A percentile compares a stretch with the other conserved stretches of the same genome.
Conservation (phyloP, 1,139 yeast species). For the Yamadazyma jaroonii region DNA sequence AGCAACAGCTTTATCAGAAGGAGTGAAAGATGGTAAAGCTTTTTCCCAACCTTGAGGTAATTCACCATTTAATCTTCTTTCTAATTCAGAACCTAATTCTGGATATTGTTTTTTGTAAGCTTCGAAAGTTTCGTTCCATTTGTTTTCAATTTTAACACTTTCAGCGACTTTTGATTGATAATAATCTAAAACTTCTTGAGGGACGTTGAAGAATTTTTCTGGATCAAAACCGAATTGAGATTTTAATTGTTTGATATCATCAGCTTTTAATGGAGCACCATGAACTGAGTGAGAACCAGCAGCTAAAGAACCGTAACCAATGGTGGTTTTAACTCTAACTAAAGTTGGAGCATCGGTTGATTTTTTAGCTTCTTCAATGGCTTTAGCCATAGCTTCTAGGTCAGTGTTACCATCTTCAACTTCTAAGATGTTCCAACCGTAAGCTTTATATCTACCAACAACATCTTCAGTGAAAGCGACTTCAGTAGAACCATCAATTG, state of each 20-base stretch:
- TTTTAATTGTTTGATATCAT: conserved; percentile 89
- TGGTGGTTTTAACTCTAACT: conserved; percentile 85
- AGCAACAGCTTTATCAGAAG: conserved; percentile 81
- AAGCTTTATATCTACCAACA: conserved; percentile 76
- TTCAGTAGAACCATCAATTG: conserved; percentile 92
- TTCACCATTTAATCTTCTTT: conserved; percentile 77
- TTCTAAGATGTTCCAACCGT: conserved; percentile 89
- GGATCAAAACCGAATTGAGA: conserved; percentile 87
- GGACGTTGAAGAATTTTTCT: conserved; percentile 72
- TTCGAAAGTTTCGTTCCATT: conserved; percentile 69
- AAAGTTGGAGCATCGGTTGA: conserved; percentile 86
- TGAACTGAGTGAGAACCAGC: conserved; percentile 93
- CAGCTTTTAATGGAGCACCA: conserved; percentile 95
- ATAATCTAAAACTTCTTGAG: conserved; percentile 77
- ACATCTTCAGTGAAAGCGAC: conserved; percentile 97
- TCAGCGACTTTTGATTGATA: conserved; percentile 57
- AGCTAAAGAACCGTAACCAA: conserved; percentile 88
- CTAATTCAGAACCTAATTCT: conserved; percentile 64
- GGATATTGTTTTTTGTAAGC: conserved; percentile 73
- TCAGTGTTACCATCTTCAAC: conserved; percentile 84
- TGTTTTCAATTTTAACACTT: conserved; percentile 59
- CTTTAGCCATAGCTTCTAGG: conserved; percentile 66
- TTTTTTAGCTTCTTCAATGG: conserved; percentile 69
- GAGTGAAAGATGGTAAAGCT: conserved; percentile 74
- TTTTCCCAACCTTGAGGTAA: conserved; percentile 86